These are phyloP conservation scores for Gaeumannomyces sp. DNA, from an alignment of 2,329 filamentous ascomycete genomes.

Conservation along the genomic window DNA sequence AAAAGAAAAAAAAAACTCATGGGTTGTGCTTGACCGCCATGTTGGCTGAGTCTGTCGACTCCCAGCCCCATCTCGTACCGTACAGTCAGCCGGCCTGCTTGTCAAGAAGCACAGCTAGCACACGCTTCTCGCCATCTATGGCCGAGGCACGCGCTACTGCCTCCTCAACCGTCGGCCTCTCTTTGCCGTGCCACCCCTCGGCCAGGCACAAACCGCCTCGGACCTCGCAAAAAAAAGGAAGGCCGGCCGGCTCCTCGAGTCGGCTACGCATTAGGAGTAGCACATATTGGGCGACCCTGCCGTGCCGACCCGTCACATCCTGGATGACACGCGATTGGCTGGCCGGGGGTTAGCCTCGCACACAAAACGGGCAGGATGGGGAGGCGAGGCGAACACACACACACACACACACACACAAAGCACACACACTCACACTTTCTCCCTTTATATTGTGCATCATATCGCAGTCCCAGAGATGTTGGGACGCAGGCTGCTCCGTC, in stretches of 20 bases:
- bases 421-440: too few relatives aligned
- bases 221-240: background rate
- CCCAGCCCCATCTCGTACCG: too few relatives aligned
- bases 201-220: background rate
- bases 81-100: too few relatives aligned
- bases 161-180: too few relatives aligned
- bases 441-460: background rate
- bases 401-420: too few relatives aligned
- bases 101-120: too few relatives aligned
- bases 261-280: background rate
- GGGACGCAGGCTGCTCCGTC: background rate
- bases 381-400: background rate
- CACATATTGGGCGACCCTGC: too few relatives aligned
- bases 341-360: background rate
- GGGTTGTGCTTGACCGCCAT: background rate
- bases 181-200: too few relatives aligned
- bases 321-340: background rate
- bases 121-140: background rate
- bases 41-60: background rate
- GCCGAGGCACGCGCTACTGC: too few relatives aligned
- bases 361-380: background rate
- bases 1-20: background rate
- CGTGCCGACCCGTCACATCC: background rate
- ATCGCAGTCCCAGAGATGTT: background rate
- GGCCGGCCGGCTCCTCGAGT: background rate